These are phyloP conservation scores for Hordeum marinum DNA, from an alignment of 176 grass and related monocot genomes.

Conservation along the genomic window DNA sequence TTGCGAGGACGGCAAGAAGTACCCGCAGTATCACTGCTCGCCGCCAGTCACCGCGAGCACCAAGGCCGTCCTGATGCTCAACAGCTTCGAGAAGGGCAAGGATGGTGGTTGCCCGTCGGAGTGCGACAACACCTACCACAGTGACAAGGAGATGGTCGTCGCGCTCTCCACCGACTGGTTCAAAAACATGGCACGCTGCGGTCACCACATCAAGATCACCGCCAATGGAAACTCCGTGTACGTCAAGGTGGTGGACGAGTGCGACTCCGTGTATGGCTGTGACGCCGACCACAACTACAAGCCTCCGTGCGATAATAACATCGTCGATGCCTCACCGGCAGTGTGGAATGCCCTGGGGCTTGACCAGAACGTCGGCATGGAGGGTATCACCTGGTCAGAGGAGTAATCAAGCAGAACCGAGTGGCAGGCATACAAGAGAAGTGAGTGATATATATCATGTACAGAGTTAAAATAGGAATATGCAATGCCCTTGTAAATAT, in stretches of 20 bases:
- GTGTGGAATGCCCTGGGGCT: conserved; percentile 51
- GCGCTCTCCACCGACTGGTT: conserved; percentile 55
- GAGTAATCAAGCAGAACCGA: background rate
- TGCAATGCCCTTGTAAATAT: background rate
- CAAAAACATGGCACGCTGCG: conserved; percentile 17
- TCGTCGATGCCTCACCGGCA: conserved; percentile 35
- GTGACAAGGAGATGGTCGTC: conserved; percentile 35
- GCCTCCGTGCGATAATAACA: conserved; percentile 38
- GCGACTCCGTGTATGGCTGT: conserved; percentile 59
- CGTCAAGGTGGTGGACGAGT: conserved; percentile 67
- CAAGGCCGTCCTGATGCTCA: conserved; percentile 37
- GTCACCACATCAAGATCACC: conserved; percentile 40
- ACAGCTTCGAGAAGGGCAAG: conserved; percentile 55
- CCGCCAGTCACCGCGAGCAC: conserved; percentile 39
- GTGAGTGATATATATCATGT: background rate
- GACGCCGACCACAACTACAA: conserved; percentile 36
- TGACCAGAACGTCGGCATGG: conserved; percentile 7
- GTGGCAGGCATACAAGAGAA: background rate
- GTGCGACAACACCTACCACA: conserved; percentile 48
- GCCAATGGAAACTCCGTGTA: conserved; percentile 19
- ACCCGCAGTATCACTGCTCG: conserved; percentile 55
- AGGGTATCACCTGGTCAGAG: conserved; percentile 33
- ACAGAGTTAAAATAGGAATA: background rate
- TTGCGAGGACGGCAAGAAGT: conserved; percentile 46
- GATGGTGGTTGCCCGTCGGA: conserved; percentile 43